phyloP scores from a whole-genome alignment of 2,329 filamentous ascomycete genomes.

The Geosmithia flava region DNA sequence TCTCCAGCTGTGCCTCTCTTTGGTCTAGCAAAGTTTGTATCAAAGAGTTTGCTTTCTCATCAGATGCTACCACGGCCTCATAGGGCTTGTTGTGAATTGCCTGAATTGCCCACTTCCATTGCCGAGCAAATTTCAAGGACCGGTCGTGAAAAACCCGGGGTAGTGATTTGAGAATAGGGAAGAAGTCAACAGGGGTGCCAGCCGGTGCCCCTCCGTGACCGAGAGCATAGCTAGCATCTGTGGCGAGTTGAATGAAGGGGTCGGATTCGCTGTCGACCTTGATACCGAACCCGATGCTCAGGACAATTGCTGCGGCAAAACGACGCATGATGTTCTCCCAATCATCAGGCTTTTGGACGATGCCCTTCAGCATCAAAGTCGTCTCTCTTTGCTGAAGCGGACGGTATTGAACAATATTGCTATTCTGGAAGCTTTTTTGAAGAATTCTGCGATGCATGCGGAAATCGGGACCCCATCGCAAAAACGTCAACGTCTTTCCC shows the following conservation, averaged over 20 bases:
- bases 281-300: conserved; percentile 30
- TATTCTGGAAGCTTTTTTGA: conserved; percentile 28
- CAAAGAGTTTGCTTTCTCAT: not conserved
- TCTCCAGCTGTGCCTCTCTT: conserved; percentile 4
- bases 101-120: conserved; percentile 1
- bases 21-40: not conserved
- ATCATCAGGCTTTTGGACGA: conserved; percentile 15
- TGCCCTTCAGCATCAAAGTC: conserved; percentile 13
- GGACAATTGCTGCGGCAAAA: conserved; percentile 26
- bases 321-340: conserved; percentile 24
- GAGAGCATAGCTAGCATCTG: conserved; percentile 14
- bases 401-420: conserved; percentile 19
- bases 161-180: conserved; percentile 17
- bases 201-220: conserved; percentile 15
- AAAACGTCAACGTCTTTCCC: conserved; percentile 31
- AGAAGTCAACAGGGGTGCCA: conserved; percentile 31
- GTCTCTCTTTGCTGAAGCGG: conserved; percentile 22
- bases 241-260: conserved; percentile 25
- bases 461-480: conserved; percentile 27
- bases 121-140: not conserved
- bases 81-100: not conserved
- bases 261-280: conserved; percentile 20
- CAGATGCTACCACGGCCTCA: not conserved
- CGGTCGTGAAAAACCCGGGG: not conserved
- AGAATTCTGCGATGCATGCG: conserved; percentile 29